A percentile compares a stretch with the other conserved stretches of the same genome.
phyloP scores from a whole-genome alignment of 1,284 basidiomycete genomes.

The Ganoderma meredithae region DNA sequence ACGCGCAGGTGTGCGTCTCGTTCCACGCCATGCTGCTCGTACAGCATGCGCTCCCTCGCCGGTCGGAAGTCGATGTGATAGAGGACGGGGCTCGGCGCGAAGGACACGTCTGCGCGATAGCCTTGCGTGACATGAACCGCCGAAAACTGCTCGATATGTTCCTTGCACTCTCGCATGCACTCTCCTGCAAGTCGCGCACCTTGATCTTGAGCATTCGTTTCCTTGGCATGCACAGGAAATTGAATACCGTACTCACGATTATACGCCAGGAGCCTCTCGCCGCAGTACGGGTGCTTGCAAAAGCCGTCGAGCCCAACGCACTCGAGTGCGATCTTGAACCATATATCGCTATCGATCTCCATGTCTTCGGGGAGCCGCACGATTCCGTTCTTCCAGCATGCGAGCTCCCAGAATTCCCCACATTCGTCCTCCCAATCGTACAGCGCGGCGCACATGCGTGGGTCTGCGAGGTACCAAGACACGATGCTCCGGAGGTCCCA shows the following conservation, averaged over 20 bases:
- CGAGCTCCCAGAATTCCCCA: slow-evolving; percentile 28
- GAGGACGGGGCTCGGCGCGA: background rate
- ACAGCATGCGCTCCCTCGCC: background rate
- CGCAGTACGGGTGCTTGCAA: slow-evolving; percentile 21
- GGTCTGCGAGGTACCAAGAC: slow-evolving; percentile 15
- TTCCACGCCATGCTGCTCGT: background rate
- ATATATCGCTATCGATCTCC: background rate
- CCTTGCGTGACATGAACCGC: background rate
- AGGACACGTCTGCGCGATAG: background rate
- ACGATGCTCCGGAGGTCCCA: slow-evolving; percentile 23
- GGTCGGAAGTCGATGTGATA: background rate
- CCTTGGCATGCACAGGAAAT: background rate
- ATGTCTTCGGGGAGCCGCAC: background rate
- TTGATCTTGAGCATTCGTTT: background rate
- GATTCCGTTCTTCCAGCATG: slow-evolving; percentile 24
- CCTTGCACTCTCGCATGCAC: background rate
- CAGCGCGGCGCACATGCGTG: slow-evolving; percentile 6
- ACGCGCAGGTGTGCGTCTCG: background rate
- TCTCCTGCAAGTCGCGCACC: background rate
- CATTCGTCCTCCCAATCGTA: slow-evolving; percentile 20
- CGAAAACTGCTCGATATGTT: background rate
- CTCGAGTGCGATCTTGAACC: slow-evolving; percentile 19
- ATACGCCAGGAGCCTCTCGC: slow-evolving; percentile 7
- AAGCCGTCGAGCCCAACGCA: slow-evolving; percentile 16
- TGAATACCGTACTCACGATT: background rate